These are phyloP conservation scores for Marvania coccoides DNA, from an alignment of 139 green algal species.

Conservation along the genomic window DNA sequence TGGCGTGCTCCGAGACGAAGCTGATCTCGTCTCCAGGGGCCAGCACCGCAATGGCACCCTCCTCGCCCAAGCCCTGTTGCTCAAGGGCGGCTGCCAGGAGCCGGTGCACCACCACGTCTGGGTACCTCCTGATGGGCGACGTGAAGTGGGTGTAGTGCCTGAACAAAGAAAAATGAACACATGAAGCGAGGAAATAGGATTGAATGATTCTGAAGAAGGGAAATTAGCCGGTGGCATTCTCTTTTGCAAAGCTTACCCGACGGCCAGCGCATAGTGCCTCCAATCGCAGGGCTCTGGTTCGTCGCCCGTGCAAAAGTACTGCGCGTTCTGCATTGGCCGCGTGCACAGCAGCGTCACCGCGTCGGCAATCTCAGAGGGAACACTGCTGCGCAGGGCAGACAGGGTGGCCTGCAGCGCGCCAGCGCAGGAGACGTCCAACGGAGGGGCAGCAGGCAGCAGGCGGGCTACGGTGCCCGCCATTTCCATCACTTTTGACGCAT, in stretches of 20 bases:
- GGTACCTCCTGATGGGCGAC: slow-evolving; percentile 76
- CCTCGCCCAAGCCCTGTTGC: not conserved
- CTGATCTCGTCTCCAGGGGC: slow-evolving; percentile 7
- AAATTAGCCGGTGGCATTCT: not conserved
- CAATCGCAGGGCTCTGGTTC: slow-evolving; percentile 13
- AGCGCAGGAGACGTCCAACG: slow-evolving; percentile 44
- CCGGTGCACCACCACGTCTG: slow-evolving; percentile 87
- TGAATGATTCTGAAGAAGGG: not conserved
- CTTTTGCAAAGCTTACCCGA: too few species aligned
- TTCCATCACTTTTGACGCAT: slow-evolving; percentile 56
- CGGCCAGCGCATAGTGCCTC: slow-evolving; percentile 12
- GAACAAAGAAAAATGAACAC: not conserved
- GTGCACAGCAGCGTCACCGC: slow-evolving; percentile 61
- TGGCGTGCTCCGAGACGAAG: slow-evolving; percentile 64
- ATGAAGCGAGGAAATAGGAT: too few species aligned
- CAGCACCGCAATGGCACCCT: not conserved
- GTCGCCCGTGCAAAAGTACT: slow-evolving; percentile 83
- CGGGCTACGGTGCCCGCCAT: slow-evolving; percentile 25
- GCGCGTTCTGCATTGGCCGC: slow-evolving; percentile 85
- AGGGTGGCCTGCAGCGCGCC: slow-evolving; percentile 41
- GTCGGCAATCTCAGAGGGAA: not conserved
- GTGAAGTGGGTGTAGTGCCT: slow-evolving; percentile 79
- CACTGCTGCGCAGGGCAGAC: slow-evolving; percentile 16
- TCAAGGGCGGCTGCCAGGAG: slow-evolving; percentile 58
- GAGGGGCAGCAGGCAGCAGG: slow-evolving; percentile 25